phyloP scores from a whole-genome alignment of 495 filamentous ascomycete species.

The Parathielavia hyrcaniae region DNA sequence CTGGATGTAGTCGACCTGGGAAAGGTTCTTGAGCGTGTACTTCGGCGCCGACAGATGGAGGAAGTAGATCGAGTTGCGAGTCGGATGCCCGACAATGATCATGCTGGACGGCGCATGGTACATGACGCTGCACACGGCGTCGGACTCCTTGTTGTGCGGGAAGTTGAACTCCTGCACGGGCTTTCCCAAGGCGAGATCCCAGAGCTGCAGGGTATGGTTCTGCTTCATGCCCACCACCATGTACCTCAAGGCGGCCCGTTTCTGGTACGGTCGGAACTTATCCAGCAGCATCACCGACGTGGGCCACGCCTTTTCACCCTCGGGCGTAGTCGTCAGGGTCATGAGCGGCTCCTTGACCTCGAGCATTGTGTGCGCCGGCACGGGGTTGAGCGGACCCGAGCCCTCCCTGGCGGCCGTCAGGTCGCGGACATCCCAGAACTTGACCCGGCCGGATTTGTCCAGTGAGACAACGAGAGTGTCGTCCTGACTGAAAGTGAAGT shows the following conservation, averaged over 20 bases:
- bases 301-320: constrained; percentile 84
- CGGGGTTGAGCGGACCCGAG: constrained; percentile 46
- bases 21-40: constrained; percentile 72
- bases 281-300: constrained; percentile 94
- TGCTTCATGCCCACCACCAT: constrained; percentile 97
- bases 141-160: constrained; percentile 92
- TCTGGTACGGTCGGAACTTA: constrained; percentile 84
- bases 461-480: constrained; percentile 90
- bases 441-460: constrained; percentile 88
- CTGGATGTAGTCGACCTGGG: constrained; percentile 79
- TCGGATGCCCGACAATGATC: constrained; percentile 91
- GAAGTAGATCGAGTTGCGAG: constrained; percentile 95
- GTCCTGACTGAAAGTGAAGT: constrained; percentile 95
- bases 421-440: constrained; percentile 92
- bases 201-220: constrained; percentile 97
- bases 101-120: constrained; percentile 88
- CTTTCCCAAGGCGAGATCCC: constrained; percentile 93
- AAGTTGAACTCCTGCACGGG: constrained; percentile 95
- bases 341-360: constrained; percentile 73
- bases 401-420: constrained; percentile 54
- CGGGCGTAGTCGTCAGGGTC: constrained; percentile 69
- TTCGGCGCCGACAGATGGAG: constrained; percentile 87
- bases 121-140: constrained; percentile 91
- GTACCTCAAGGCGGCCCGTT: constrained; percentile 80
- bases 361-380: constrained; percentile 49